Evolutionary conservation across 352 stramenopile genomes (phyloP).

Genomic region (Phytophthora pseudosyringae): DNA sequence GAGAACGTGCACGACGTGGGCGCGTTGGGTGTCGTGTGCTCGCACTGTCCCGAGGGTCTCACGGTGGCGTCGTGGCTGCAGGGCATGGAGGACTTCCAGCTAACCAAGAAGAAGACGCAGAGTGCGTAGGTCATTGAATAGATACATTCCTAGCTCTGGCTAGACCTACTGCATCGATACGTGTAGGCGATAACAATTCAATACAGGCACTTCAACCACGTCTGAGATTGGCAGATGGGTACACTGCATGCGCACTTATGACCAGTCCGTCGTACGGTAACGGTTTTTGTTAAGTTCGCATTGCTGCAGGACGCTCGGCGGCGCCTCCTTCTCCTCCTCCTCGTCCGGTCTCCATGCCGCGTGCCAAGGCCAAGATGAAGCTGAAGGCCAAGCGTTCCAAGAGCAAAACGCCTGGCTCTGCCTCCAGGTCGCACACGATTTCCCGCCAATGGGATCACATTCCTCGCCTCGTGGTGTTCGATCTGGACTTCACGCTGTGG

Average conservation of each 20-base stretch:
- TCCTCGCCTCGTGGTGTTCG: conserved; percentile 75
- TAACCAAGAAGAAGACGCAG: conserved; percentile 37
- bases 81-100: conserved; percentile 73
- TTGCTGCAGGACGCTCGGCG: background rate
- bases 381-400: conserved; percentile 30
- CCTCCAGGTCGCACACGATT: background rate
- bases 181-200: background rate
- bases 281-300: conserved; percentile 12
- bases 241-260: conserved; percentile 7
- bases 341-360: conserved; percentile 10
- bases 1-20: too few species aligned
- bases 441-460: conserved; percentile 55
- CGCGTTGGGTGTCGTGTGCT: too few species aligned
- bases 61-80: too few species aligned
- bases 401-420: conserved; percentile 8
- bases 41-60: too few species aligned
- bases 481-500: conserved; percentile 84
- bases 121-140: background rate
- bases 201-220: background rate
- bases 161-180: background rate
- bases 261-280: conserved; percentile 14
- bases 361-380: conserved; percentile 33
- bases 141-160: background rate
- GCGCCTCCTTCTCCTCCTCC: too few species aligned
- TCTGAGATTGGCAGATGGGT: background rate